Evolutionary conservation across 257 asterid species (phyloP), one percentile per base, ranked within the genome.

Genomic region (Scutellaria baicalensis): DNA sequence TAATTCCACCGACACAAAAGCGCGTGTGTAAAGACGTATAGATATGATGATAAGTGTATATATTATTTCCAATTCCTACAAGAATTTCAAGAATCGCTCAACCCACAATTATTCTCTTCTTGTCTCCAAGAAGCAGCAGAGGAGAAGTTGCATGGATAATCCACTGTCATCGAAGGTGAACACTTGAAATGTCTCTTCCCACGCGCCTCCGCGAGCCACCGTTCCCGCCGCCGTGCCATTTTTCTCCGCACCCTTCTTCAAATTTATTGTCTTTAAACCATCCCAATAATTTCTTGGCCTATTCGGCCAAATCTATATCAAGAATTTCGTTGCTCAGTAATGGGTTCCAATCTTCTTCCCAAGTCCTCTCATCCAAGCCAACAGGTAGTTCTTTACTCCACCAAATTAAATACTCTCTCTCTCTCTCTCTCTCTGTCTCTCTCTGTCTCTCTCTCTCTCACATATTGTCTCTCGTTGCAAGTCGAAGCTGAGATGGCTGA

Each of bases 161-260:
- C 38, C 66, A 56, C 59, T 18, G 50, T 18, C 44, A 51, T 39
- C 59, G 52, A 20, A 52, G 64, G 33, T 35, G 42, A 44, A 40
- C 33, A 38, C 69, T 64, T 52, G 72, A 68, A 64, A 81, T 81
- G 86, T 66, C 54, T 59, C 59, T 27, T 21, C 74, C 50, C 63
- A 56, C 66, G 73, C 68, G 69, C 85, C 80, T 66, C 82, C 79
- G 42, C 62, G 9, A 66, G 39, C 75, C 78, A 14, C 75, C 77
- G 14, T 43, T 63, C 49, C 77, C 77, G 38, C 58, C 72, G 64
- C 71, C 66, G 40, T 54, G 66, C 68, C 52, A 27, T 36, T 55
- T 39, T 21, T 44, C 33, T 42, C 66, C 59, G 35, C 36, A 23
- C 61, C 13, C 42, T 7, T 16, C 68, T 2, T 62, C 73, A 33